phyloP scores from a whole-genome alignment of 495 filamentous ascomycete genomes.

The Symbiotaphrina buchneri region DNA sequence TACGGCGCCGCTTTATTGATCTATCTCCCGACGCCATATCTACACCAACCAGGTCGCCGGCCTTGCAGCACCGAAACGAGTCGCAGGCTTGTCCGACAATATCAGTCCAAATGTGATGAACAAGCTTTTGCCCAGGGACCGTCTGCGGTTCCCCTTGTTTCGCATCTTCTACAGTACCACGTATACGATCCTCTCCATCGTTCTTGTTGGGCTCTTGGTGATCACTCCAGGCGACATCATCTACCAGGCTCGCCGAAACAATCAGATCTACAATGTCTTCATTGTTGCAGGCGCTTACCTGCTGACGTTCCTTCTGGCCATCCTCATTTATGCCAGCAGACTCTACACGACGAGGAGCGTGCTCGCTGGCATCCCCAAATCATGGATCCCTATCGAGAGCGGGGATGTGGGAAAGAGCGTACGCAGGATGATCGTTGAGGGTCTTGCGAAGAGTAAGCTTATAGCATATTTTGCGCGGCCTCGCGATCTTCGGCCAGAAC shows the following conservation, averaged over 20 bases:
- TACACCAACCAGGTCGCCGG: too few relatives aligned
- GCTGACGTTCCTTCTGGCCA: slow-evolving; percentile 43
- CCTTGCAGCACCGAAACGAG: too few relatives aligned
- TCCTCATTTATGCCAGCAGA: slow-evolving; percentile 64
- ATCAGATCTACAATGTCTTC: slow-evolving; percentile 59
- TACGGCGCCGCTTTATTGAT: too few relatives aligned
- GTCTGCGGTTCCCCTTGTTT: slow-evolving; percentile 34
- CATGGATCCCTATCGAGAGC: slow-evolving; percentile 62
- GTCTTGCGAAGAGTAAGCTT: slow-evolving; percentile 51
- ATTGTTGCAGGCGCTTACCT: slow-evolving; percentile 61
- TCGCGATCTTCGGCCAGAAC: slow-evolving; percentile 19
- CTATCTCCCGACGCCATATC: too few relatives aligned
- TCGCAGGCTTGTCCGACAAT: too few relatives aligned
- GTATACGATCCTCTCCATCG: slow-evolving; percentile 54
- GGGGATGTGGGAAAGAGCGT: slow-evolving; percentile 54
- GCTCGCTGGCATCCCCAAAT: slow-evolving; percentile 62
- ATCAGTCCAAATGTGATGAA: too few relatives aligned
- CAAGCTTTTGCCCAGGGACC: too few relatives aligned
- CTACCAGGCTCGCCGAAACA: slow-evolving; percentile 42
- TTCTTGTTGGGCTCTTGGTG: slow-evolving; percentile 49
- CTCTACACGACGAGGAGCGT: slow-evolving; percentile 71
- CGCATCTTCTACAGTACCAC: slow-evolving; percentile 62
- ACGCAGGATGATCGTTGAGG: slow-evolving; percentile 44
- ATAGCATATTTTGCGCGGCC: slow-evolving; percentile 61
- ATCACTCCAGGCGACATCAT: slow-evolving; percentile 70